phyloP scores from a whole-genome alignment of 495 filamentous ascomycete species.

The Talaromyces liani region DNA sequence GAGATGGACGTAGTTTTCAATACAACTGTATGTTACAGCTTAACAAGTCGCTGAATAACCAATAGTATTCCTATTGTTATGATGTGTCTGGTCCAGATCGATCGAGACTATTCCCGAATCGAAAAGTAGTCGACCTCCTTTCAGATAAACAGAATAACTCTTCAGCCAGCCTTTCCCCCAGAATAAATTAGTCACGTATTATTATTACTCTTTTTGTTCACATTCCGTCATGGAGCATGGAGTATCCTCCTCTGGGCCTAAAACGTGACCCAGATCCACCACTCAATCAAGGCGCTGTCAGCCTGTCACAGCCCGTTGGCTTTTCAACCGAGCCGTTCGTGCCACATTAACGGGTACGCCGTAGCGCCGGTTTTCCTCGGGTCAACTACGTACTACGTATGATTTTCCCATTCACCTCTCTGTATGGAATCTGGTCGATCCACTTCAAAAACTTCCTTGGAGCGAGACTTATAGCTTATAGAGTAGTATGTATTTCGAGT shows the following conservation, averaged over 20 bases:
- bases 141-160: not conserved
- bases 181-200: not conserved
- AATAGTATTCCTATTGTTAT: not conserved
- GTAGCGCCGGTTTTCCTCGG: not conserved
- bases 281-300: not conserved
- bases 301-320: not conserved
- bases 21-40: not conserved
- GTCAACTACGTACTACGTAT: not conserved
- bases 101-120: not conserved
- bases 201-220: not conserved
- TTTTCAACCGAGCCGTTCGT: not conserved
- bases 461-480: not conserved
- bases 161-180: constrained; percentile 1
- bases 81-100: not conserved
- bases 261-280: not conserved
- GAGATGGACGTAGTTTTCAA: not conserved
- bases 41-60: not conserved
- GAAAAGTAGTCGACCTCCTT: not conserved
- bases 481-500: not conserved
- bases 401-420: not conserved
- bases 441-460: not conserved
- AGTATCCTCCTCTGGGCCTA: not conserved
- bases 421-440: not conserved
- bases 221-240: constrained; percentile 1
- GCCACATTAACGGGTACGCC: constrained; percentile 1